phyloP scores from a whole-genome alignment of 2,329 filamentous ascomycete genomes.

The Hirsutella minnesotensis region DNA sequence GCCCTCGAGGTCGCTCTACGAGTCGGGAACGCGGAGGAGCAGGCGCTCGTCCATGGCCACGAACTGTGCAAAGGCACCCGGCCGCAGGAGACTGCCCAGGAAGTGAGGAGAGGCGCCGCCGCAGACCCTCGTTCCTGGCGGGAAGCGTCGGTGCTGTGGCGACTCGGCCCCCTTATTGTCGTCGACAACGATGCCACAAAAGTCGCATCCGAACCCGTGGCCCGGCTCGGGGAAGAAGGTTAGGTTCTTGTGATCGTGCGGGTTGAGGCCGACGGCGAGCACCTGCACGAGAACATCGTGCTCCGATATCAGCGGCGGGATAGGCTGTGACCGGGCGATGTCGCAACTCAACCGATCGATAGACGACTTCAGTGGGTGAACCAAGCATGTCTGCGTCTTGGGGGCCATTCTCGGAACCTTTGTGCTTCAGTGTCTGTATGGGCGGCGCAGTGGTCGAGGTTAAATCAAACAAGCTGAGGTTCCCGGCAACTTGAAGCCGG shows the following conservation, averaged over 20 bases:
- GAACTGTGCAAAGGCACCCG: not conserved
- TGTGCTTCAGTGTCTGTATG: too few relatives aligned
- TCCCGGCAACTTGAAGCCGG: too few relatives aligned
- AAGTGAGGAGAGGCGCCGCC: not conserved
- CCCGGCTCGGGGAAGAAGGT: constrained; percentile 6
- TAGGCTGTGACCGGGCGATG: not conserved
- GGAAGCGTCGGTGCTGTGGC: too few relatives aligned
- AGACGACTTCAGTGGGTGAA: not conserved
- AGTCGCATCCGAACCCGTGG: constrained; percentile 12
- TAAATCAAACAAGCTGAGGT: too few relatives aligned
- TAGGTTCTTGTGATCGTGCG: constrained; percentile 15
- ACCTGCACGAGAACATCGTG: constrained; percentile 8
- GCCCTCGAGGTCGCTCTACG: not conserved
- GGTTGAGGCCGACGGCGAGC: constrained; percentile 15
- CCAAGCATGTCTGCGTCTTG: not conserved
- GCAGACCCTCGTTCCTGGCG: not conserved
- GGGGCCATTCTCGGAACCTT: too few relatives aligned
- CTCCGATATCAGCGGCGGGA: not conserved
- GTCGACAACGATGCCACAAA: constrained; percentile 11
- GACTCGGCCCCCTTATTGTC: not conserved
- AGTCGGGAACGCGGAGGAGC: not conserved
- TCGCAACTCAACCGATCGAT: not conserved
- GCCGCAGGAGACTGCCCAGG: too few relatives aligned
- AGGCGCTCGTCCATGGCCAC: not conserved
- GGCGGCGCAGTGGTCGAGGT: too few relatives aligned